Evolutionary conservation across 192 early-diverging fungal genomes (phyloP).

Genomic region (Backusella luteola): DNA sequence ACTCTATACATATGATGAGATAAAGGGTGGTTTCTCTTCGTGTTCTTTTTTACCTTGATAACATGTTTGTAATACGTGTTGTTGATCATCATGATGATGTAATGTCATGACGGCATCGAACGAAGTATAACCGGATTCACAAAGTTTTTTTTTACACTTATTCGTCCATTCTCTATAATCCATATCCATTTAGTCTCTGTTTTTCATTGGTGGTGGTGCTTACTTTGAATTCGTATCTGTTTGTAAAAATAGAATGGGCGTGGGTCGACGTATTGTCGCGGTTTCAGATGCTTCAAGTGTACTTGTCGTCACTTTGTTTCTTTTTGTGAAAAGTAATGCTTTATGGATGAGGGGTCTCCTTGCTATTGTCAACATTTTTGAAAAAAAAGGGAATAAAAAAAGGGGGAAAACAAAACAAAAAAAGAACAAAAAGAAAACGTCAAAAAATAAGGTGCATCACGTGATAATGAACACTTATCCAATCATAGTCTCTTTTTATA

Average conservation of each 20-base stretch:
- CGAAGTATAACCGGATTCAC: neutral
- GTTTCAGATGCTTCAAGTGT: constrained; percentile 6
- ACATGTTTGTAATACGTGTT: neutral
- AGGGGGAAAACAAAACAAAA: neutral
- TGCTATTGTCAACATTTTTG: neutral
- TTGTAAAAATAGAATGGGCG: neutral
- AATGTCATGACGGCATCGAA: neutral
- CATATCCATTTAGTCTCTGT: neutral
- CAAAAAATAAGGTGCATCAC: neutral
- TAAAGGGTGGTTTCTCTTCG: neutral
- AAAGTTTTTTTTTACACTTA: neutral
- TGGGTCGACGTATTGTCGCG: neutral
- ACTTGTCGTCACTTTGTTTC: neutral
- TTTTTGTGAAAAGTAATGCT: neutral
- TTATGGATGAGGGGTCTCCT: neutral
- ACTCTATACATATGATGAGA: neutral
- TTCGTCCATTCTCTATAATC: neutral
- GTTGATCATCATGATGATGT: neutral
- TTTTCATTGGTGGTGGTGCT: neutral
- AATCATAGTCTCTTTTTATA: neutral
- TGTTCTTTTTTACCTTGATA: constrained; percentile 2
- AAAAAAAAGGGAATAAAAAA: neutral
- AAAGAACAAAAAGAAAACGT: neutral
- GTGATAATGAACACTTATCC: neutral
- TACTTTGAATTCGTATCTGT: constrained; percentile 7